A percentile compares a stretch with the other conserved stretches of the same genome.
Conservation (phyloP, 345 rosid genomes). For the Heritiera fomes region DNA sequence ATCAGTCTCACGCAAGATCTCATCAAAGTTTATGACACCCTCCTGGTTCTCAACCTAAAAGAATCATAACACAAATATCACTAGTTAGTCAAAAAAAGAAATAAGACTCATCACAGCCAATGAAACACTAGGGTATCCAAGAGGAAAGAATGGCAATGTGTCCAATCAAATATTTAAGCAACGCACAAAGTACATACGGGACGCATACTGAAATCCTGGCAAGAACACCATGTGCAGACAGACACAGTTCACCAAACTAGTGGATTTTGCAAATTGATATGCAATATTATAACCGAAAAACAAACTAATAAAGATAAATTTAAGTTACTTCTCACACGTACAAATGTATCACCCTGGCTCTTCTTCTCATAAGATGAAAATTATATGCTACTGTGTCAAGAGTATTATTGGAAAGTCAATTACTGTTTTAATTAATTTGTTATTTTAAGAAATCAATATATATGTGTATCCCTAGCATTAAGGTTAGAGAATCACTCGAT, state of each 20-base stretch:
- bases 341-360: neutral
- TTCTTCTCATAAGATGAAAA: neutral
- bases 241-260: neutral
- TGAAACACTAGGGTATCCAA: neutral
- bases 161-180: neutral
- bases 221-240: neutral
- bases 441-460: no score
- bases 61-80: conserved; percentile 16
- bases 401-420: no score
- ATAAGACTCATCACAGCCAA: neutral
- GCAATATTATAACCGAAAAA: neutral
- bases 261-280: neutral
- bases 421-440: no score
- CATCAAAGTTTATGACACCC: conserved; percentile 89
- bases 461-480: no score
- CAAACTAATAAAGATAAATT: neutral
- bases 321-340: neutral
- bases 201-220: neutral
- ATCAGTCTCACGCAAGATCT: conserved; percentile 87
- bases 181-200: neutral
- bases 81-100: neutral
- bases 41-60: conserved; percentile 86
- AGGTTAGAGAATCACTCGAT: no score
- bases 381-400: neutral
- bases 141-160: neutral